These are phyloP conservation scores for Trichoderma erinaceum DNA, from an alignment of 495 filamentous ascomycete species.

Conservation along the genomic window DNA sequence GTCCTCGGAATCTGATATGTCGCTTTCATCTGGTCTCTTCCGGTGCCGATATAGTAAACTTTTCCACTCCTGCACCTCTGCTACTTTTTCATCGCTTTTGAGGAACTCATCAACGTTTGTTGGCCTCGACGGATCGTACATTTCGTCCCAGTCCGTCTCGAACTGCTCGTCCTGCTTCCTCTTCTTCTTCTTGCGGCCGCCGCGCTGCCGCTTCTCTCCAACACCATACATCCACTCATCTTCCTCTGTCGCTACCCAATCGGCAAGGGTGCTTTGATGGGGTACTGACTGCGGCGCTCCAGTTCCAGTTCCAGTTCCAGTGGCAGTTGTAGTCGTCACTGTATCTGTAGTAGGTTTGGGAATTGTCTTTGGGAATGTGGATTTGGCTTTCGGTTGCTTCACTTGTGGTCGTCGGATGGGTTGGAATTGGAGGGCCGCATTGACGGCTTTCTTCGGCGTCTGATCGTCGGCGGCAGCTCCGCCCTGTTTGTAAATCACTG, in stretches of 20 bases:
- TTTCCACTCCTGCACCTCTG: constrained; percentile 83
- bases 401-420: constrained; percentile 65
- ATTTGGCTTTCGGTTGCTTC: constrained; percentile 60
- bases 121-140: constrained; percentile 79
- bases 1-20: constrained; percentile 54
- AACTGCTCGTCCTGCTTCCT: constrained; percentile 60
- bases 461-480: constrained; percentile 48
- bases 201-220: constrained; percentile 63
- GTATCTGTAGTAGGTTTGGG: constrained; percentile 17
- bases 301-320: not conserved
- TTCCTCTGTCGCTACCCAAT: constrained; percentile 68
- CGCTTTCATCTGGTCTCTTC: constrained; percentile 42
- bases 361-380: constrained; percentile 43
- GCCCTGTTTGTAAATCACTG: constrained; percentile 65
- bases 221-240: constrained; percentile 52
- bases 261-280: constrained; percentile 72
- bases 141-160: constrained; percentile 83
- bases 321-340: constrained; percentile 16
- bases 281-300: constrained; percentile 14
- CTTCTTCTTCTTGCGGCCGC: constrained; percentile 81
- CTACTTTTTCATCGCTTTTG: constrained; percentile 74
- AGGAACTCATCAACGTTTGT: constrained; percentile 85
- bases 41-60: constrained; percentile 73
- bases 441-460: constrained; percentile 65
- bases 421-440: constrained; percentile 82